Conservation (phyloP, 2,329 filamentous ascomycete species). For the Acrocalymma vagum region DNA sequence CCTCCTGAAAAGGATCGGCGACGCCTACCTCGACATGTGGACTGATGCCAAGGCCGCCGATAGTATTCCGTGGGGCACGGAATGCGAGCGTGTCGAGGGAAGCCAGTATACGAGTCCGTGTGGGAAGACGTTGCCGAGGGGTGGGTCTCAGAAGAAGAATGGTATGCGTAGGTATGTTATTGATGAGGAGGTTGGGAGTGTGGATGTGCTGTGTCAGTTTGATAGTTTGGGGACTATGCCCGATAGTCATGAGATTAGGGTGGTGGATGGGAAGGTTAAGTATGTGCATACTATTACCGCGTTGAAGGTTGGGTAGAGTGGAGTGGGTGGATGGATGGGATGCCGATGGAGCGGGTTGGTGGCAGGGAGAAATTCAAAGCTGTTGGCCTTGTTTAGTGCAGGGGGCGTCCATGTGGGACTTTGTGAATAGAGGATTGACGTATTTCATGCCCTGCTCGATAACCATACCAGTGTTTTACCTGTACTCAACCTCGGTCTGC, state of each 20-base stretch:
- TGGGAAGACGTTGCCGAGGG: slow-evolving; percentile 28
- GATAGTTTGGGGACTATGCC: slow-evolving; percentile 36
- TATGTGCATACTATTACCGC: slow-evolving; percentile 43
- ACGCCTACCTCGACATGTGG: slow-evolving; percentile 43
- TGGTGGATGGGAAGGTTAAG: slow-evolving; percentile 37
- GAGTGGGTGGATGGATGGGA: no score
- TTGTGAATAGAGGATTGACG: no score
- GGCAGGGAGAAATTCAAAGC: no score
- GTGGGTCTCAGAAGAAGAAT: slow-evolving; percentile 35
- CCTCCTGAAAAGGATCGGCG: slow-evolving; percentile 33
- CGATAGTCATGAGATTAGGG: slow-evolving; percentile 39
- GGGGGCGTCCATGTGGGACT: no score
- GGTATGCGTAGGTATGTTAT: slow-evolving; percentile 40
- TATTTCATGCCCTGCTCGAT: no score
- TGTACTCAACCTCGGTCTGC: no score
- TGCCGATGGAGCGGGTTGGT: no score
- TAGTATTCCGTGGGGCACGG: slow-evolving; percentile 36
- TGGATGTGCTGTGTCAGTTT: slow-evolving; percentile 41
- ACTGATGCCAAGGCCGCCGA: slow-evolving; percentile 37
- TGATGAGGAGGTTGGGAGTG: slow-evolving; percentile 35
- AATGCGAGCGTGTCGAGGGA: slow-evolving; percentile 40
- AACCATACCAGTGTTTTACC: no score
- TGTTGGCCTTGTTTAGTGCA: no score
- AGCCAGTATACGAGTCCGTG: slow-evolving; percentile 33
- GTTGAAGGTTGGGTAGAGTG: slow-evolving; percentile 16